These are phyloP conservation scores for Poteriospumella lacustris DNA, from an alignment of 108 stramenopile genomes.

Conservation along the genomic window DNA sequence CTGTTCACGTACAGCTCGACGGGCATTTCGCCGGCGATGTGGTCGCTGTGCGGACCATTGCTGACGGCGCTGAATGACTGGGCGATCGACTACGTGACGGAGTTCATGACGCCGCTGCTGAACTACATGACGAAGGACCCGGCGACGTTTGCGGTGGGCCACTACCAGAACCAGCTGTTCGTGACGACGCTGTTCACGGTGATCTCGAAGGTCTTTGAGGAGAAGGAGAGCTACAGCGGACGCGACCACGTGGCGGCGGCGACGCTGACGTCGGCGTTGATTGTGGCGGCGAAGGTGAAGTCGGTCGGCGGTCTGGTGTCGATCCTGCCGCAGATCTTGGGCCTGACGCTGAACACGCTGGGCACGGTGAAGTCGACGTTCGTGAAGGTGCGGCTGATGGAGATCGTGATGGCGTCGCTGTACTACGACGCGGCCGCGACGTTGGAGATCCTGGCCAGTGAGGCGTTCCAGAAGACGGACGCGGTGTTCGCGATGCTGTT, in stretches of 20 bases:
- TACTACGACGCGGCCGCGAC: not conserved
- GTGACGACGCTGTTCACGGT: not conserved
- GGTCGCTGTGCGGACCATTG: constrained; percentile 84
- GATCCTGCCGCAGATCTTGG: not conserved
- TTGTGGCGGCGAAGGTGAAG: not conserved
- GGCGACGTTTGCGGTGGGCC: constrained; percentile 22
- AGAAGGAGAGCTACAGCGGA: not conserved
- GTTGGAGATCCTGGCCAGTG: not conserved
- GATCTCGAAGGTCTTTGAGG: not conserved
- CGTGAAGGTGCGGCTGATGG: not conserved
- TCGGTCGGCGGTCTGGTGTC: not conserved
- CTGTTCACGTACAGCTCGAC: constrained; percentile 84
- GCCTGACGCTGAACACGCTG: not conserved
- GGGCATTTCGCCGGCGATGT: constrained; percentile 69
- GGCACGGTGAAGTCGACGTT: not conserved
- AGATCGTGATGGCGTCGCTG: not conserved
- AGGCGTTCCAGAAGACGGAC: too few relatives aligned
- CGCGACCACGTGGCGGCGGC: not conserved
- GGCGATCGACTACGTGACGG: constrained; percentile 87
- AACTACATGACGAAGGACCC: constrained; percentile 82
- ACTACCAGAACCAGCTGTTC: not conserved
- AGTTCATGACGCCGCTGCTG: constrained; percentile 85
- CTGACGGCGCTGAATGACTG: constrained; percentile 81
- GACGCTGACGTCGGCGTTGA: not conserved
- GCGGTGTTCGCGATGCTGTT: not conserved